Conservation (phyloP, 805 yeast species). For the Candida silvicultrix region DNA sequence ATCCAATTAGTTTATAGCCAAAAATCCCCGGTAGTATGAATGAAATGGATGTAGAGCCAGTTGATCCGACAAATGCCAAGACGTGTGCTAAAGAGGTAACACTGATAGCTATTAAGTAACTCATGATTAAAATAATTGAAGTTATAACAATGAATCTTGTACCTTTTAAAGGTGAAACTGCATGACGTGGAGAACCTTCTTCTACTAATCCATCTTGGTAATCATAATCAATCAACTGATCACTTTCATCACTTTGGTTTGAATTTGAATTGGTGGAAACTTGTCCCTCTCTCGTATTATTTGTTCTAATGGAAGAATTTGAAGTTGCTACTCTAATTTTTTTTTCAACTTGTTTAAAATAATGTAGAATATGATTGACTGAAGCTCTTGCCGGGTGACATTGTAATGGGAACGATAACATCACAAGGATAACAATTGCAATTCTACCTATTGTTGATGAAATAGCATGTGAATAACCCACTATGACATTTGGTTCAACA, state of each 20-base stretch:
- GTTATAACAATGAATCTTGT: constrained; percentile 47
- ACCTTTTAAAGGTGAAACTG: constrained; percentile 22
- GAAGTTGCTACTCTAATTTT: background rate
- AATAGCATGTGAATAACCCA: constrained; percentile 59
- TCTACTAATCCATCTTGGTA: constrained; percentile 24
- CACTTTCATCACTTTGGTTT: constrained; percentile 5
- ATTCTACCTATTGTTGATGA: constrained; percentile 75
- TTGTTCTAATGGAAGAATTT: constrained; percentile 4
- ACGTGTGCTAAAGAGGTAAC: constrained; percentile 76
- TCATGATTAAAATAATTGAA: constrained; percentile 39
- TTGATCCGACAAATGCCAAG: constrained; percentile 83
- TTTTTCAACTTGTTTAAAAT: constrained; percentile 27
- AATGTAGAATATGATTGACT: constrained; percentile 62
- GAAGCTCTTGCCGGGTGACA: constrained; percentile 88
- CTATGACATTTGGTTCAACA: constrained; percentile 74
- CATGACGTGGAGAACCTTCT: constrained; percentile 21
- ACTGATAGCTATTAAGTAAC: constrained; percentile 59
- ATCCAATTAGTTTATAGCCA: constrained; percentile 67
- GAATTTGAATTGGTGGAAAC: background rate
- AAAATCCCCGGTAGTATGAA: constrained; percentile 87
- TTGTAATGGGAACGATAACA: constrained; percentile 83
- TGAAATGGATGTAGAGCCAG: constrained; percentile 89
- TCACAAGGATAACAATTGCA: constrained; percentile 74
- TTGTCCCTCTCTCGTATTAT: background rate
- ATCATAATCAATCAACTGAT: constrained; percentile 7